A percentile compares a stretch with the other conserved stretches of the same genome.
phyloP scores from a whole-genome alignment of 257 asterid genomes.

The Craterostigma plantagineum region DNA sequence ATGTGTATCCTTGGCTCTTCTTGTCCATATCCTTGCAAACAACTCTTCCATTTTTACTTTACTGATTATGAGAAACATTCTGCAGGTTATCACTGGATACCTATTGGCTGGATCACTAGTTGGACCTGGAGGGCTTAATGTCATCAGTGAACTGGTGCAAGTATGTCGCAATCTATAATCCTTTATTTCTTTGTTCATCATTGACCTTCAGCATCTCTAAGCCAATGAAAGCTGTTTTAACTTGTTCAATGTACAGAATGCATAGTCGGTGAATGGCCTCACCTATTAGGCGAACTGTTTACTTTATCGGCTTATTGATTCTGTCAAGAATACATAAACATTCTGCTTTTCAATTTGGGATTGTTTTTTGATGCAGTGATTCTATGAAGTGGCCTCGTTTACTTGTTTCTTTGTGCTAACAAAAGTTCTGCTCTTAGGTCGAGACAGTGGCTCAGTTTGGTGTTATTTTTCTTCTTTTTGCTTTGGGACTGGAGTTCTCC shows the following conservation, averaged over 20 bases:
- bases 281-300: too few relatives aligned
- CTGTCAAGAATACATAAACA: too few relatives aligned
- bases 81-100: conserved; percentile 95
- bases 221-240: too few relatives aligned
- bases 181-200: not conserved
- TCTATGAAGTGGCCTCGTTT: too few relatives aligned
- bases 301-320: too few relatives aligned
- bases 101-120: conserved; percentile 93
- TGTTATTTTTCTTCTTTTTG: conserved; percentile 93
- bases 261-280: too few relatives aligned
- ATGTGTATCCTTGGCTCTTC: conserved; percentile 17
- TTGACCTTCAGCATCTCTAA: conserved; percentile 4
- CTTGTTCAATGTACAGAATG: too few relatives aligned
- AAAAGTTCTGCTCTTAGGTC: conserved; percentile 25
- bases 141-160: conserved; percentile 96
- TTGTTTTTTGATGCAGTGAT: too few relatives aligned
- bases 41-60: conserved; percentile 7
- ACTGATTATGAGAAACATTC: conserved; percentile 10
- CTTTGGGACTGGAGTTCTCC: conserved; percentile 95
- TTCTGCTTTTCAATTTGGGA: too few relatives aligned
- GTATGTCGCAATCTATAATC: conserved; percentile 28
- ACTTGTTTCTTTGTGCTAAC: too few relatives aligned
- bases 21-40: not conserved
- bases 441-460: conserved; percentile 99
- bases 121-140: conserved; percentile 95